phyloP scores from a whole-genome alignment of 371 early-diverging fungal species.

The Rhizomucor pusillus region DNA sequence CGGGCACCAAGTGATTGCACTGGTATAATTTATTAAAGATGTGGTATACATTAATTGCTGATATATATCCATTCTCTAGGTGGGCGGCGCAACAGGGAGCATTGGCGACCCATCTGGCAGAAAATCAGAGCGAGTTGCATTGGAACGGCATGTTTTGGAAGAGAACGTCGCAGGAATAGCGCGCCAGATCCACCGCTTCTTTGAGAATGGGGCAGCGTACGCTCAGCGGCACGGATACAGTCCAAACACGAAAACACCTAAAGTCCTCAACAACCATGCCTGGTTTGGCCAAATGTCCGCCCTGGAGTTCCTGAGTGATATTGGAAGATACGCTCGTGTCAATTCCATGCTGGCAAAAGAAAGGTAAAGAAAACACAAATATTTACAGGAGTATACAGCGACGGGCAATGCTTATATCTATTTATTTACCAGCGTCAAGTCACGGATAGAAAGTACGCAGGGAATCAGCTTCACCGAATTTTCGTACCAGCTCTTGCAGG shows the following conservation, averaged over 20 bases:
- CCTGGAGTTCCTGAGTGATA: conserved; percentile 73
- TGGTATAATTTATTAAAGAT: conserved; percentile 69
- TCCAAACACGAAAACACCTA: conserved; percentile 20
- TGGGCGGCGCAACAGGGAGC: conserved; percentile 92
- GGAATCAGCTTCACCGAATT: conserved; percentile 96
- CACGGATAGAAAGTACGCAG: conserved; percentile 74
- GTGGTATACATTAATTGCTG: neutral
- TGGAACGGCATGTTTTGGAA: conserved; percentile 54
- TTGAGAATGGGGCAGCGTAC: conserved; percentile 64
- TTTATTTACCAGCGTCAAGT: conserved; percentile 54
- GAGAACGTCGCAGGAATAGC: conserved; percentile 70
- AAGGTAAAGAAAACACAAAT: conserved; percentile 54
- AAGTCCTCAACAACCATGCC: conserved; percentile 76
- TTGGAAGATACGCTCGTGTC: conserved; percentile 82
- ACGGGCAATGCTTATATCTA: too few relatives aligned
- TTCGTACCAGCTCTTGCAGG: conserved; percentile 93
- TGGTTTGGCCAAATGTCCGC: conserved; percentile 84
- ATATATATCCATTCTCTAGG: conserved; percentile 28
- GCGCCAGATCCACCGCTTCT: conserved; percentile 69
- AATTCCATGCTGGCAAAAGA: conserved; percentile 87
- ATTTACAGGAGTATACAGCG: too few relatives aligned
- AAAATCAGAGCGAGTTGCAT: conserved; percentile 72
- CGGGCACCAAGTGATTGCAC: conserved; percentile 83
- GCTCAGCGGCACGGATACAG: conserved; percentile 45
- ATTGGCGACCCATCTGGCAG: conserved; percentile 95